Percentiles rank a stretch among this genome's conserved stretches.
Conservation (phyloP, 768 basidiomycete genomes). For the Xanthoconium stramineum region DNA sequence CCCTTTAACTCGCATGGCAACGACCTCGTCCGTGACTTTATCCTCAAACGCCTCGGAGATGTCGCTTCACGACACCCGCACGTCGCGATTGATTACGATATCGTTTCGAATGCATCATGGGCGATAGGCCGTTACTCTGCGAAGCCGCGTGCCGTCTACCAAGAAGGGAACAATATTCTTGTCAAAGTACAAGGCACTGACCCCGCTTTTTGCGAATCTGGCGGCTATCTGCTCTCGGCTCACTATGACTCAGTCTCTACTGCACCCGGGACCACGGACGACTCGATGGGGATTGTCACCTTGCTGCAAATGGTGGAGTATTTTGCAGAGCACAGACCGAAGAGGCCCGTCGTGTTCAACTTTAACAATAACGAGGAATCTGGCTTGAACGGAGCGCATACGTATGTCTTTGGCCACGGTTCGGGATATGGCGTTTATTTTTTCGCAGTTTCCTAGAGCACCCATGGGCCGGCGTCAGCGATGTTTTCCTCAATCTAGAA, state of each 20-base stretch:
- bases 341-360: slow-evolving; percentile 72
- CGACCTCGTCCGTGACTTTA: slow-evolving; percentile 57
- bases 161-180: slow-evolving; percentile 66
- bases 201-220: slow-evolving; percentile 26
- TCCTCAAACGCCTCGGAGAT: slow-evolving; percentile 51
- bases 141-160: slow-evolving; percentile 40
- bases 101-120: slow-evolving; percentile 50
- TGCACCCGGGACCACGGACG: slow-evolving; percentile 71
- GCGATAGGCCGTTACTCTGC: slow-evolving; percentile 17
- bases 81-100: slow-evolving; percentile 52
- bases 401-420: slow-evolving; percentile 35
- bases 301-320: slow-evolving; percentile 63
- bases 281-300: slow-evolving; percentile 70
- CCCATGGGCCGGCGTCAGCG: slow-evolving; percentile 65
- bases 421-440: background rate
- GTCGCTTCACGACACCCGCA: slow-evolving; percentile 43
- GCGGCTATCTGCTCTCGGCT: slow-evolving; percentile 69
- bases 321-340: slow-evolving; percentile 46
- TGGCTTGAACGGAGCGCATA: slow-evolving; percentile 67
- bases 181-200: slow-evolving; percentile 60
- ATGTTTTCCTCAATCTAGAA: slow-evolving; percentile 78
- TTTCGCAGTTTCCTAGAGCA: slow-evolving; percentile 61
- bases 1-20: slow-evolving; percentile 79
- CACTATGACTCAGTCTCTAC: slow-evolving; percentile 83
- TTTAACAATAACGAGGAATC: slow-evolving; percentile 87